phyloP scores from a whole-genome alignment of 768 basidiomycete species.

The Hirschioporus abietinus region DNA sequence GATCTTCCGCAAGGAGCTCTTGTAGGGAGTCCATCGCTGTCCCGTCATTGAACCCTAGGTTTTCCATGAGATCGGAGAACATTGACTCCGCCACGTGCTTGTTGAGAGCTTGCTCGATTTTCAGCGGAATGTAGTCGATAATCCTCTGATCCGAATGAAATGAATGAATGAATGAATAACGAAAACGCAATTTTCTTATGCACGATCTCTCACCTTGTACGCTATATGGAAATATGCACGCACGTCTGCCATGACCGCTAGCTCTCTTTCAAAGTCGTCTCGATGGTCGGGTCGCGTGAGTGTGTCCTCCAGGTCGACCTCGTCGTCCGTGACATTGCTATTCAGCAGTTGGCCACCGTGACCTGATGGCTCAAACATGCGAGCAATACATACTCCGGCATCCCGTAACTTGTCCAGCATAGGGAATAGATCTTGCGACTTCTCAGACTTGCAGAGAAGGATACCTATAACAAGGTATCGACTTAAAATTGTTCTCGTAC shows the following conservation, averaged over 20 bases:
- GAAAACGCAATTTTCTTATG: background rate
- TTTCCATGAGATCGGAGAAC: constrained; percentile 29
- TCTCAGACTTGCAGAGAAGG: background rate
- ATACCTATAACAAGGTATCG: background rate
- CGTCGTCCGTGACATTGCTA: constrained; percentile 17
- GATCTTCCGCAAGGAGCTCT: constrained; percentile 37
- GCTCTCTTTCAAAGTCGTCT: constrained; percentile 38
- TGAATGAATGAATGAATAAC: background rate
- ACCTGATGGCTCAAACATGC: background rate
- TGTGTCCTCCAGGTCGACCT: constrained; percentile 21
- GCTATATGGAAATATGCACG: constrained; percentile 53
- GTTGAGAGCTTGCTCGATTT: constrained; percentile 42
- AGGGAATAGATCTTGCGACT: background rate
- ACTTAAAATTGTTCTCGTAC: too few relatives aligned
- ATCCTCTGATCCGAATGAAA: constrained; percentile 34
- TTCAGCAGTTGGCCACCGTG: constrained; percentile 21
- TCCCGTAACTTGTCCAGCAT: background rate
- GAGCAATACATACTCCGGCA: background rate
- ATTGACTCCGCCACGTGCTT: constrained; percentile 32
- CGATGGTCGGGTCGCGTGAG: constrained; percentile 27
- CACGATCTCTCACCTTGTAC: constrained; percentile 35
- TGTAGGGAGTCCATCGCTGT: constrained; percentile 16
- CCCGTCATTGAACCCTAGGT: constrained; percentile 25
- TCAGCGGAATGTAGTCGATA: constrained; percentile 47
- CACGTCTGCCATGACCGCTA: constrained; percentile 50